These are phyloP conservation scores for Plasmodium relictum DNA, from an alignment of 169 alveolate species.

Conservation along the genomic window DNA sequence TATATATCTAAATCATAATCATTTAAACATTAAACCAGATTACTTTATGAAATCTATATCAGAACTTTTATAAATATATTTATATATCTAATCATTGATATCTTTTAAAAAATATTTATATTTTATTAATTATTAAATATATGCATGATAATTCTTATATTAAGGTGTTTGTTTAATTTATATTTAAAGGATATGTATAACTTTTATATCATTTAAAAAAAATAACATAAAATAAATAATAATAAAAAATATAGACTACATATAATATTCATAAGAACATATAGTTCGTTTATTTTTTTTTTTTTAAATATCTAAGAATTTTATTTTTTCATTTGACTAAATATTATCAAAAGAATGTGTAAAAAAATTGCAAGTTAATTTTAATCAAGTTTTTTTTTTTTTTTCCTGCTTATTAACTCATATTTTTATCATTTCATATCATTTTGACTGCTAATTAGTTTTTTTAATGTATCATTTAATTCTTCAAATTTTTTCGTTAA, in stretches of 20 bases:
- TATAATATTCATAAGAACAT: too few relatives aligned
- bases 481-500: slow-evolving; percentile 61
- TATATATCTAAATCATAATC: slow-evolving; percentile 59
- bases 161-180: too few relatives aligned
- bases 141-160: neutral
- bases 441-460: slow-evolving; percentile 13
- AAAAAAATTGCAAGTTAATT: neutral
- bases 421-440: neutral
- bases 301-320: too few relatives aligned
- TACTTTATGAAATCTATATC: slow-evolving; percentile 60
- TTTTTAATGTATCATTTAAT: slow-evolving; percentile 56
- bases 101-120: neutral
- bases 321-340: too few relatives aligned
- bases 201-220: too few relatives aligned
- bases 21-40: slow-evolving; percentile 47
- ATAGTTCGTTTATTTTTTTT: too few relatives aligned
- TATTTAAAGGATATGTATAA: too few relatives aligned
- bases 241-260: too few relatives aligned
- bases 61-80: slow-evolving; percentile 38
- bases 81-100: neutral
- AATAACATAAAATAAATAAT: too few relatives aligned
- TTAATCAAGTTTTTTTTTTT: neutral
- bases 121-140: neutral
- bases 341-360: too few relatives aligned
- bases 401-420: neutral